phyloP scores from a whole-genome alignment of 192 early-diverging fungal species.

The Umbelopsis isabellina region DNA sequence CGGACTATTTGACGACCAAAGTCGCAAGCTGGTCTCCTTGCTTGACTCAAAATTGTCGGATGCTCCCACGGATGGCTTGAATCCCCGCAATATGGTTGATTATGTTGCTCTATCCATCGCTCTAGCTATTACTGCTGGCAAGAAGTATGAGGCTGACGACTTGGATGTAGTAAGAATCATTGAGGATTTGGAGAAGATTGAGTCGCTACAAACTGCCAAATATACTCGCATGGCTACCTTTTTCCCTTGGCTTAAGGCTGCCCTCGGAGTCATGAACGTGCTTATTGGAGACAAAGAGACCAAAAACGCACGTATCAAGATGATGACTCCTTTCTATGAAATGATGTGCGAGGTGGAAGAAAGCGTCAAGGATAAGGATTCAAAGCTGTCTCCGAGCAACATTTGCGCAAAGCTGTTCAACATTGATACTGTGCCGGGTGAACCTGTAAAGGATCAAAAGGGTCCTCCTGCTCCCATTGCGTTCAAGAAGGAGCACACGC shows the following conservation, averaged over 20 bases:
- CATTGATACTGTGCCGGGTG: slow-evolving; percentile 11
- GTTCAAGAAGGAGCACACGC: slow-evolving; percentile 29
- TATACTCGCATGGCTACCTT: slow-evolving; percentile 15
- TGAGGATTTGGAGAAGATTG: slow-evolving; percentile 25
- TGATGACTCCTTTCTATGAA: not conserved
- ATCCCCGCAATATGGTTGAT: slow-evolving; percentile 27
- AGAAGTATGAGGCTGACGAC: slow-evolving; percentile 13
- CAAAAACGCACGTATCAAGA: not conserved
- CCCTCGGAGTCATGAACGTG: not conserved
- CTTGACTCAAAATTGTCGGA: not conserved
- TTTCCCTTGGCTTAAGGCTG: slow-evolving; percentile 19
- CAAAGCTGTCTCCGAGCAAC: not conserved
- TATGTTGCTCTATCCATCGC: slow-evolving; percentile 30
- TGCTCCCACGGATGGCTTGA: not conserved
- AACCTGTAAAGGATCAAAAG: not conserved
- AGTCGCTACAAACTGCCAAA: not conserved
- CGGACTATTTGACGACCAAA: slow-evolving; percentile 20
- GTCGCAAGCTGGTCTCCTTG: slow-evolving; percentile 25
- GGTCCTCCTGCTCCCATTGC: slow-evolving; percentile 19
- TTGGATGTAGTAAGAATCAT: slow-evolving; percentile 20
- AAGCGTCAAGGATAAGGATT: not conserved
- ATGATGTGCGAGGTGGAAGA: slow-evolving; percentile 9
- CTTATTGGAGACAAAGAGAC: not conserved
- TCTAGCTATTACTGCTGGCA: slow-evolving; percentile 19
- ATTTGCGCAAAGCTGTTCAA: slow-evolving; percentile 5